Percentiles rank a stretch among this genome's conserved stretches.
phyloP scores from a whole-genome alignment of 2,329 filamentous ascomycete species.

The Beauveria rudraprayagi region DNA sequence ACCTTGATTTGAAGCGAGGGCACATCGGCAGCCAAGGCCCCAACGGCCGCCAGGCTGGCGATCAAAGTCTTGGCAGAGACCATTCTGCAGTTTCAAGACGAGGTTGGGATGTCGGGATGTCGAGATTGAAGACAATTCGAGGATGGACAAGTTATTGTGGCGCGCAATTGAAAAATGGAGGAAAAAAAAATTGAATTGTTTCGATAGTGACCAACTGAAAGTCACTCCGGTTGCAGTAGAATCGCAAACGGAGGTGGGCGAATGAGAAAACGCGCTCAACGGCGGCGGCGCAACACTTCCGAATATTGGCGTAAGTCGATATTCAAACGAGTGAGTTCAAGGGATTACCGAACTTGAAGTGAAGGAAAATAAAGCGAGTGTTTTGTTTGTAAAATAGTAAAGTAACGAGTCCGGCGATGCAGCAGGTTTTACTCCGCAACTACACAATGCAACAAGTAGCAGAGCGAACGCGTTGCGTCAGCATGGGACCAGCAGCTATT shows the following conservation, averaged over 20 bases:
- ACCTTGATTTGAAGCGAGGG: conserved; percentile 65
- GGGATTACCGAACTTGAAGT: too few relatives aligned
- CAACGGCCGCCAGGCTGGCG: conserved; percentile 32
- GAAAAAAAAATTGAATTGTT: not conserved
- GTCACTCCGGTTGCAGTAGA: not conserved
- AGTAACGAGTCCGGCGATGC: not conserved
- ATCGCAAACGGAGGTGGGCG: not conserved
- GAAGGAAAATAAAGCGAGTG: not conserved
- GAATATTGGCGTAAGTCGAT: not conserved
- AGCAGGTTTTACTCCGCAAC: not conserved
- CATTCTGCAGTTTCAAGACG: not conserved
- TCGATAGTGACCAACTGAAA: too few relatives aligned
- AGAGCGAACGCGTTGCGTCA: not conserved
- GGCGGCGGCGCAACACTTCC: not conserved
- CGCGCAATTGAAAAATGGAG: not conserved
- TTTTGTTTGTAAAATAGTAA: not conserved
- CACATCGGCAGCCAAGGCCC: conserved; percentile 34
- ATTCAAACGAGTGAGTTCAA: not conserved
- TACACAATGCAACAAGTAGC: not conserved
- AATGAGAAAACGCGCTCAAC: not conserved
- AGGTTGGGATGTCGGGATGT: not conserved
- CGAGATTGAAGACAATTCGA: too few relatives aligned
- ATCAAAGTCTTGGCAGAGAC: conserved; percentile 21
- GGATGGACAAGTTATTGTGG: not conserved
- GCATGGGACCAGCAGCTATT: not conserved